phyloP scores from a whole-genome alignment of 2,329 filamentous ascomycete genomes.

The Simplicillium aogashimaense region DNA sequence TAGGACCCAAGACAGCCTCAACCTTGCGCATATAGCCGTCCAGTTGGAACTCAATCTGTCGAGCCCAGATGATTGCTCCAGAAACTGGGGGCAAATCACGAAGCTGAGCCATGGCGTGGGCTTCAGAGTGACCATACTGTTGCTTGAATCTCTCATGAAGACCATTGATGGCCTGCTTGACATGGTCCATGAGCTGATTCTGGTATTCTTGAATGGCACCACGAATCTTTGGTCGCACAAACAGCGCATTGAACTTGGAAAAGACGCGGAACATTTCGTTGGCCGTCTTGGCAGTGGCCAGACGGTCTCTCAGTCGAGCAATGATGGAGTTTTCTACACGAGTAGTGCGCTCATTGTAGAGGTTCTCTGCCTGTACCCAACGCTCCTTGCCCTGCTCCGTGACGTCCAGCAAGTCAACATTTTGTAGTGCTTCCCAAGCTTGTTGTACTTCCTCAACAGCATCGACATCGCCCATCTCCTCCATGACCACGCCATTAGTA shows the following conservation, averaged over 20 bases:
- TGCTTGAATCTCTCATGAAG: slow-evolving; percentile 97
- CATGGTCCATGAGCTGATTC: slow-evolving; percentile 93
- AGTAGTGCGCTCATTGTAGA: slow-evolving; percentile 95
- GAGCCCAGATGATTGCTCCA: slow-evolving; percentile 94
- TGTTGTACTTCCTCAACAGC: slow-evolving; percentile 93
- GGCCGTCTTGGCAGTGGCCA: slow-evolving; percentile 91
- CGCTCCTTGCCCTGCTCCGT: slow-evolving; percentile 78
- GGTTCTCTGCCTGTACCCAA: slow-evolving; percentile 90
- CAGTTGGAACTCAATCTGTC: slow-evolving; percentile 92
- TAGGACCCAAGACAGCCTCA: slow-evolving; percentile 90
- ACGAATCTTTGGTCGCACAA: slow-evolving; percentile 97
- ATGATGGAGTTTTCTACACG: slow-evolving; percentile 99
- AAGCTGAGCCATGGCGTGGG: slow-evolving; percentile 95
- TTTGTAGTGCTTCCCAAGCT: slow-evolving; percentile 87
- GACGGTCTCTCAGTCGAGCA: slow-evolving; percentile 77
- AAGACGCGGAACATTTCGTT: slow-evolving; percentile 99
- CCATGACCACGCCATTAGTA: slow-evolving; percentile 61
- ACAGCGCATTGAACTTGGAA: slow-evolving; percentile 98
- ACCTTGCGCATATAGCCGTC: slow-evolving; percentile 98
- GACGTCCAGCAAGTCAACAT: slow-evolving; percentile 91
- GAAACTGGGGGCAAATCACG: slow-evolving; percentile 93
- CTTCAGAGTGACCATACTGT: slow-evolving; percentile 96
- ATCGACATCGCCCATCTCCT: slow-evolving; percentile 95
- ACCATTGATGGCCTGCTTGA: slow-evolving; percentile 88
- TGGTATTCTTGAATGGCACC: slow-evolving; percentile 98